A percentile compares a stretch with the other conserved stretches of the same genome.
phyloP scores from a whole-genome alignment of 2,329 filamentous ascomycete genomes.

The Tolypocladium cylindrosporum region DNA sequence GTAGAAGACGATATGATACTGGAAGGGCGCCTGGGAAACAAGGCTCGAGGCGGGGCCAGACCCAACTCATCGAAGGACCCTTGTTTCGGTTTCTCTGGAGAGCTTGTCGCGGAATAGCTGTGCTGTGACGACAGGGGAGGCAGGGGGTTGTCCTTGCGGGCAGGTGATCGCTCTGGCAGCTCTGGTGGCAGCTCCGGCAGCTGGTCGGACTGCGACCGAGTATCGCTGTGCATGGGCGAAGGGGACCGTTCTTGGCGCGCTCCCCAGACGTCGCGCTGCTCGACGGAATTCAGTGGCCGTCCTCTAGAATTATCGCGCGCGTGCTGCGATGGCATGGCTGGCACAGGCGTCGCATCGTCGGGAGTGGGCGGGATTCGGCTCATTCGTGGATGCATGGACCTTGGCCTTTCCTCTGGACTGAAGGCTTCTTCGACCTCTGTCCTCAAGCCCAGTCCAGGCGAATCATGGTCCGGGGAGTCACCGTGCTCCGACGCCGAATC shows the following conservation, averaged over 20 bases:
- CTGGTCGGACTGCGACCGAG: conserved; percentile 17
- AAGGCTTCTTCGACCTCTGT: conserved; percentile 49
- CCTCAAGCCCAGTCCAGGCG: conserved; percentile 32
- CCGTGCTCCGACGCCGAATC: conserved; percentile 42
- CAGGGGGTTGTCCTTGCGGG: conserved; percentile 20
- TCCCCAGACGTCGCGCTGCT: conserved; percentile 37
- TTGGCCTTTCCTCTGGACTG: conserved; percentile 45
- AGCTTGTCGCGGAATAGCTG: conserved; percentile 22
- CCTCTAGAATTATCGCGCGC: conserved; percentile 29
- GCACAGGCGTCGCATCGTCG: conserved; percentile 35
- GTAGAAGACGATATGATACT: conserved; percentile 56
- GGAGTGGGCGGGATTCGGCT: conserved; percentile 49
- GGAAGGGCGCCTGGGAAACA: conserved; percentile 42
- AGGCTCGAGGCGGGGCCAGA: conserved; percentile 38
- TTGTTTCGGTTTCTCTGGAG: conserved; percentile 35
- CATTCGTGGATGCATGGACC: conserved; percentile 67
- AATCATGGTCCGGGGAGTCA: conserved; percentile 15
- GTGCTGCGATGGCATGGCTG: conserved; percentile 31
- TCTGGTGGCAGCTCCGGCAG: conserved; percentile 10
- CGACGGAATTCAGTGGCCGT: conserved; percentile 26
- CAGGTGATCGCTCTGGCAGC: conserved; percentile 17
- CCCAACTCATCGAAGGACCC: conserved; percentile 39
- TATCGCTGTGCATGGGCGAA: conserved; percentile 35
- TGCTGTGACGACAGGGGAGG: conserved; percentile 24
- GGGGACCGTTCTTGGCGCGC: conserved; percentile 50